Conservation (phyloP, 2,329 filamentous ascomycete species). For the Penicillium fuscoglaucum region DNA sequence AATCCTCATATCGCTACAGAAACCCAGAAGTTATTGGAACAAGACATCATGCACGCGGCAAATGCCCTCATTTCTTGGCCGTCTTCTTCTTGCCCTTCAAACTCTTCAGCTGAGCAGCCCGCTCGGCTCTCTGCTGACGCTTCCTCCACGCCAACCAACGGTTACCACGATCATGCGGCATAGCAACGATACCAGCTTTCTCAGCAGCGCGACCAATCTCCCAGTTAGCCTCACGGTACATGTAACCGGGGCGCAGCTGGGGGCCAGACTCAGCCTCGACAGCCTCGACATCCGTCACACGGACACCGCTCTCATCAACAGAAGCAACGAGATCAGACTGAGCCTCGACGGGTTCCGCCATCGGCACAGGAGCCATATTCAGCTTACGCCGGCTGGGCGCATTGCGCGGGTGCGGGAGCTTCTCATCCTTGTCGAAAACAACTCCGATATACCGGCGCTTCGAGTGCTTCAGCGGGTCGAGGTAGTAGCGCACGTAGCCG, state of each 20-base stretch:
- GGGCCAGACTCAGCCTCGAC: conserved; percentile 31
- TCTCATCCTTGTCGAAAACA: conserved; percentile 77
- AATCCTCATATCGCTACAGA: conserved; percentile 30
- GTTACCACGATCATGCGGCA: conserved; percentile 58
- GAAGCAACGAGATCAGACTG: conserved; percentile 31
- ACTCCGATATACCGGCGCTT: conserved; percentile 94
- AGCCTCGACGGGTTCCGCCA: conserved; percentile 21
- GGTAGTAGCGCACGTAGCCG: conserved; percentile 97
- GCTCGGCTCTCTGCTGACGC: conserved; percentile 52
- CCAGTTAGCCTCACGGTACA: conserved; percentile 67
- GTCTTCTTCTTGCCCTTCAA: conserved; percentile 51
- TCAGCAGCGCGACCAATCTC: conserved; percentile 65
- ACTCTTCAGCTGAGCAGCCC: conserved; percentile 55
- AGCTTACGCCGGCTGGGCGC: conserved; percentile 73
- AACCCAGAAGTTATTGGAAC: conserved; percentile 22
- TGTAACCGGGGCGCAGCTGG: conserved; percentile 57
- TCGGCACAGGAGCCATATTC: conserved; percentile 63
- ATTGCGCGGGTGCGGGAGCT: conserved; percentile 73
- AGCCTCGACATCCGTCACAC: conserved; percentile 26
- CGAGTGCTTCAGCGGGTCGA: conserved; percentile 77
- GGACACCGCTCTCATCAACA: conserved; percentile 26
- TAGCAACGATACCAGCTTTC: conserved; percentile 58
- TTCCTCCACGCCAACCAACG: conserved; percentile 67
- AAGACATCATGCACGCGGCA: conserved; percentile 23
- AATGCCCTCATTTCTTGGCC: conserved; percentile 35